Evolutionary conservation across 129 eudicot species (phyloP).

Genomic region (Rutidosis leptorrhynchoides): DNA sequence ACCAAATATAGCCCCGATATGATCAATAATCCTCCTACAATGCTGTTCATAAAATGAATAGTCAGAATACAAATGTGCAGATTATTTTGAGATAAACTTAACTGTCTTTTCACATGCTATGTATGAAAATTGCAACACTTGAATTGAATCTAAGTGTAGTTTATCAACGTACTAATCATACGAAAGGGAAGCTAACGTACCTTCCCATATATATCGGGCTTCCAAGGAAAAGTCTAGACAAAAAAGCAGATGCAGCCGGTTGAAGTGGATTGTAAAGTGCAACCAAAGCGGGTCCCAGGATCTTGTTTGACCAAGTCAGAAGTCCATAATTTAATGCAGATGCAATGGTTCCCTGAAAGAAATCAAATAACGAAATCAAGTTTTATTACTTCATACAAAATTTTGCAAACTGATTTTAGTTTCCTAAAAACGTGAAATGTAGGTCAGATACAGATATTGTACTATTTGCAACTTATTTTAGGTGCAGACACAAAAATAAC

Average conservation of each 20-base stretch:
- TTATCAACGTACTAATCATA: background rate
- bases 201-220: constrained; percentile 97
- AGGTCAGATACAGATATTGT: background rate
- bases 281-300: constrained; percentile 91
- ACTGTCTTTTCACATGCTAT: background rate
- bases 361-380: background rate
- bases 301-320: constrained; percentile 90
- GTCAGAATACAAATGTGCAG: background rate
- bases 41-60: constrained; percentile 44
- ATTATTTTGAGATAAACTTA: background rate
- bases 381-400: background rate
- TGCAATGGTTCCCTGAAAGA: constrained; percentile 75
- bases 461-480: background rate
- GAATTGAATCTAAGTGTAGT: background rate
- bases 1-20: constrained; percentile 91
- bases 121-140: background rate
- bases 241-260: constrained; percentile 91
- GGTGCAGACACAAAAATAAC: no score
- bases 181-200: constrained; percentile 36
- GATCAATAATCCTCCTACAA: constrained; percentile 74
- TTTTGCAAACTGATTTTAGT: constrained; percentile 10
- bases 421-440: background rate
- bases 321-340: constrained; percentile 92
- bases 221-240: constrained; percentile 84
- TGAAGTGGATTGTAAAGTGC: constrained; percentile 93